These are phyloP conservation scores for Naganishia randhawae DNA, from an alignment of 768 basidiomycete species.

Conservation along the genomic window DNA sequence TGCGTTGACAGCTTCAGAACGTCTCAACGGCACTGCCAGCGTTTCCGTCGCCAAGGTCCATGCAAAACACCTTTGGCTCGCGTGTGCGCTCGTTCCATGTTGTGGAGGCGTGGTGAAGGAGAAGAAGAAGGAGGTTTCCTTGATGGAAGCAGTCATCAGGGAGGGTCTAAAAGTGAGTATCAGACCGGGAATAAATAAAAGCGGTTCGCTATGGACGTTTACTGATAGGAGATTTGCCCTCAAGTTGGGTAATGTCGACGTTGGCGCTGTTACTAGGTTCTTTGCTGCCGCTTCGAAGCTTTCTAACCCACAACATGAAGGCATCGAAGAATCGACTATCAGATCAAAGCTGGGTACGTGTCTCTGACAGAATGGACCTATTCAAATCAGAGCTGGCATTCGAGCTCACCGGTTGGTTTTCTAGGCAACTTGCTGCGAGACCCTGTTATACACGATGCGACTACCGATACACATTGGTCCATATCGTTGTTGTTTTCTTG, in stretches of 20 bases:
- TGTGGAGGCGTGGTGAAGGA: conserved; percentile 60
- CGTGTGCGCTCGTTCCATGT: conserved; percentile 71
- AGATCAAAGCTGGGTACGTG: conserved; percentile 55
- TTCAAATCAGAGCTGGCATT: not conserved
- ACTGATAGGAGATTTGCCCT: conserved; percentile 14
- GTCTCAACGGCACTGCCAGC: conserved; percentile 46
- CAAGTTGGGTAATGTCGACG: conserved; percentile 45
- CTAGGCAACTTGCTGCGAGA: conserved; percentile 68
- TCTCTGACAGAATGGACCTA: not conserved
- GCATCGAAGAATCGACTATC: conserved; percentile 3
- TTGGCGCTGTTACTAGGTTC: conserved; percentile 37
- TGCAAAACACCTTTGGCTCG: conserved; percentile 67
- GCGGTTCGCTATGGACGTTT: not conserved
- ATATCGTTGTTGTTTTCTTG: conserved; percentile 70
- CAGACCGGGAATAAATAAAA: not conserved
- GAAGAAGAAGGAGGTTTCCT: conserved; percentile 62
- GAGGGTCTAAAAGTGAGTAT: conserved; percentile 68
- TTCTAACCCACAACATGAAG: not conserved
- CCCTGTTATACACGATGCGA: conserved; percentile 62
- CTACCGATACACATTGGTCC: conserved; percentile 66
- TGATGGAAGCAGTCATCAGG: conserved; percentile 67
- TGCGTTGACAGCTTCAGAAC: conserved; percentile 57
- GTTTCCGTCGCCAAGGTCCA: conserved; percentile 46
- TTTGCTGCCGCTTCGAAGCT: conserved; percentile 31
- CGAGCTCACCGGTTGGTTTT: not conserved